phyloP scores from a whole-genome alignment of 2,329 filamentous ascomycete species.

The Monosporascus sp. region DNA sequence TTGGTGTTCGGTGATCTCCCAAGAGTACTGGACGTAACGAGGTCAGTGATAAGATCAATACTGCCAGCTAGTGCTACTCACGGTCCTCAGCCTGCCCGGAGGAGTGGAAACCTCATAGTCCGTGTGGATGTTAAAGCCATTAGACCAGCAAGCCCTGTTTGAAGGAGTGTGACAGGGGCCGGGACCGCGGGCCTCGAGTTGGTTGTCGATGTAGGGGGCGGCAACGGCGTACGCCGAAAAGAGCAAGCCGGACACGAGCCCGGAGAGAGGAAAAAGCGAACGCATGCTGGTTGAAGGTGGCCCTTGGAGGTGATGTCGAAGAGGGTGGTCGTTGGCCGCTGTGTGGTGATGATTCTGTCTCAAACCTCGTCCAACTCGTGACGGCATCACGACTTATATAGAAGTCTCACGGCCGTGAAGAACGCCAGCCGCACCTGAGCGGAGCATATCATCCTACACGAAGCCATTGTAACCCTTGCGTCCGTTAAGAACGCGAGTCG shows the following conservation, averaged over 20 bases:
- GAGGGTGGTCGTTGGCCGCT: neutral
- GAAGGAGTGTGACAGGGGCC: conserved; percentile 13
- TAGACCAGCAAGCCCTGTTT: conserved; percentile 20
- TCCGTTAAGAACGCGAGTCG: neutral
- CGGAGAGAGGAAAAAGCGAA: neutral
- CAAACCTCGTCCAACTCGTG: neutral
- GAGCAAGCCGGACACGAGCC: neutral
- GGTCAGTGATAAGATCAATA: conserved; percentile 19
- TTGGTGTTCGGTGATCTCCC: conserved; percentile 16
- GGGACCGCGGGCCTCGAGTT: conserved; percentile 5
- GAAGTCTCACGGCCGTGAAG: neutral
- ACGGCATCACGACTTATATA: neutral
- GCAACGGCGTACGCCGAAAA: neutral
- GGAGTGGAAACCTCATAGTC: conserved; percentile 20
- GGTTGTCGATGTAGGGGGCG: conserved; percentile 3
- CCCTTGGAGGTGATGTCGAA: too few species aligned
- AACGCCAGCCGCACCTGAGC: neutral
- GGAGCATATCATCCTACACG: too few species aligned
- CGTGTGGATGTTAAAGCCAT: conserved; percentile 20
- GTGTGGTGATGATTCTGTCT: neutral
- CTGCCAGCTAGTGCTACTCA: conserved; percentile 3
- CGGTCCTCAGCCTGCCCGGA: conserved; percentile 8
- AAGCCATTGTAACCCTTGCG: neutral
- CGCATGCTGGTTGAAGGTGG: neutral
- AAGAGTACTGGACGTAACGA: conserved; percentile 26